Conservation (phyloP, 2,329 filamentous ascomycete species). For the Periconia sp. region DNA sequence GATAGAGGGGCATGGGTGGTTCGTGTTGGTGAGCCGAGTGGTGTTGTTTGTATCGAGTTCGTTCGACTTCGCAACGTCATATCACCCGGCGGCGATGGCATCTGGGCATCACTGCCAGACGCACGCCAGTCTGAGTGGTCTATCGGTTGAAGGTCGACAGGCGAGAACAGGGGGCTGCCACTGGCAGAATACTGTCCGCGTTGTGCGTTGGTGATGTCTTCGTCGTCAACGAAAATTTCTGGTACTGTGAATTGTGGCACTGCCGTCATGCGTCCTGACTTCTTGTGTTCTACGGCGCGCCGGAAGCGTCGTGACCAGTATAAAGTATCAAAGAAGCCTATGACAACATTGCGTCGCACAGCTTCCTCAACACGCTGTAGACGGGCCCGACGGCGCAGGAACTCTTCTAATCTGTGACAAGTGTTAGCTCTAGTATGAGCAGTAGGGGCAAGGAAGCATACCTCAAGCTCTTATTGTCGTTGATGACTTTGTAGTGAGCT, state of each 20-base stretch:
- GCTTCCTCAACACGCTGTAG: slow-evolving; percentile 95
- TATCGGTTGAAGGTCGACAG: slow-evolving; percentile 31
- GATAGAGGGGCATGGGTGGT: slow-evolving; percentile 24
- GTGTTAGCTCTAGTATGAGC: no score
- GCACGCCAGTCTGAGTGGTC: slow-evolving; percentile 30
- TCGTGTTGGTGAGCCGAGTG: slow-evolving; percentile 40
- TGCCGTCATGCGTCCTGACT: slow-evolving; percentile 73
- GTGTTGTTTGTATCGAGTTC: slow-evolving; percentile 48
- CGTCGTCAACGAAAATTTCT: slow-evolving; percentile 88
- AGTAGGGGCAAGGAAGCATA: slow-evolving; percentile 53
- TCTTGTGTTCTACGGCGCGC: slow-evolving; percentile 73
- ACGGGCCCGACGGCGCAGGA: slow-evolving; percentile 84
- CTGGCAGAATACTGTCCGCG: slow-evolving; percentile 43
- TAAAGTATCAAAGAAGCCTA: slow-evolving; percentile 94
- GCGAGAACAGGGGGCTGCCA: slow-evolving; percentile 41
- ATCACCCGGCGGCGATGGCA: slow-evolving; percentile 36
- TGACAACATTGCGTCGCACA: slow-evolving; percentile 85
- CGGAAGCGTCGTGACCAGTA: slow-evolving; percentile 88
- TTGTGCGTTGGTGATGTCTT: slow-evolving; percentile 58
- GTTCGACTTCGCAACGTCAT: slow-evolving; percentile 41
- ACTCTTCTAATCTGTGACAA: slow-evolving; percentile 80
- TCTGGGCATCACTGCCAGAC: slow-evolving; percentile 29
- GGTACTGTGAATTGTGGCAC: slow-evolving; percentile 84
- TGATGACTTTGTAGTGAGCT: slow-evolving; percentile 98
- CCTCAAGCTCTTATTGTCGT: slow-evolving; percentile 92